A percentile compares a stretch with the other conserved stretches of the same genome.
These are phyloP conservation scores for Cucurbita ficifolia DNA, from an alignment of 306 rosid genomes.

Conservation along the genomic window DNA sequence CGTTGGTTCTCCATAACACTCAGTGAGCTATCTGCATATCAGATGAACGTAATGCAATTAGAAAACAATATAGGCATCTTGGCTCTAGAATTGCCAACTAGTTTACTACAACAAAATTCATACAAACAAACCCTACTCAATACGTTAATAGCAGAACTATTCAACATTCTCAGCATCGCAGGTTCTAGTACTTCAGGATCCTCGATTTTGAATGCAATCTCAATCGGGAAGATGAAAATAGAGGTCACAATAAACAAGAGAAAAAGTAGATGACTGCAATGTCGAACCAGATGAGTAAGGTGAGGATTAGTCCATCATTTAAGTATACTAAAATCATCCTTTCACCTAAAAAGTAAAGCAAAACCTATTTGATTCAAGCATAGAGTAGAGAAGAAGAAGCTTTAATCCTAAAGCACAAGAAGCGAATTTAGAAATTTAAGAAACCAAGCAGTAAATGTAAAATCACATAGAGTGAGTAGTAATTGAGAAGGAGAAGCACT, in stretches of 20 bases:
- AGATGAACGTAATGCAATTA: background rate
- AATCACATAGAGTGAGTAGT: too few relatives aligned
- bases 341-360: too few relatives aligned
- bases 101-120: background rate
- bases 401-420: background rate
- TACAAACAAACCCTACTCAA: background rate
- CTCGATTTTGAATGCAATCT: background rate
- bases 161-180: background rate
- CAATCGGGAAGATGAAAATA: background rate
- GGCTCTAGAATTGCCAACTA: background rate
- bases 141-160: background rate
- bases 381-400: background rate
- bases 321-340: too few relatives aligned
- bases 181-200: background rate
- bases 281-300: too few relatives aligned
- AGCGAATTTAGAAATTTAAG: background rate
- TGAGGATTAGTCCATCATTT: too few relatives aligned
- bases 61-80: background rate
- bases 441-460: background rate
- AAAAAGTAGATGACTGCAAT: background rate
- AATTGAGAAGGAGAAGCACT: background rate
- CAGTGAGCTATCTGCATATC: background rate
- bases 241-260: background rate
- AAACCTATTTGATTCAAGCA: too few relatives aligned
- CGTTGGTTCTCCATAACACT: background rate